Percentiles rank a stretch among this genome's conserved stretches.
These are phyloP conservation scores for Amanita inopinata DNA, from an alignment of 768 basidiomycete species.

Conservation along the genomic window DNA sequence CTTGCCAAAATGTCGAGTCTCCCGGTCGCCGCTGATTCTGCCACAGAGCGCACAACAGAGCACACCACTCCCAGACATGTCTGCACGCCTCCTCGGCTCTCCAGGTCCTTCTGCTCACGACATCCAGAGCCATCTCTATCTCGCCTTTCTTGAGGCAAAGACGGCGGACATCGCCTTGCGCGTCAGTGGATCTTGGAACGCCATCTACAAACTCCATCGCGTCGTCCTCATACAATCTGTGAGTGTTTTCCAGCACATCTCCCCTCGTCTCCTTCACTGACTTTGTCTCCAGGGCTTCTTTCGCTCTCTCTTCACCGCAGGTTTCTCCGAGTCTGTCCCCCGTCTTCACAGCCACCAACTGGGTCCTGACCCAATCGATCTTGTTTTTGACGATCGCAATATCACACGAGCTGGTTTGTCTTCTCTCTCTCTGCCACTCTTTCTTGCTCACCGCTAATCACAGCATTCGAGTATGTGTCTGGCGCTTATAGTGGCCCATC, in stretches of 20 bases:
- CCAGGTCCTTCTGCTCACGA: constrained; percentile 38
- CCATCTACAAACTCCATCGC: constrained; percentile 71
- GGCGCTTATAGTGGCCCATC: not conserved
- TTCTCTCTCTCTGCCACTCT: not conserved
- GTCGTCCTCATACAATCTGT: constrained; percentile 87
- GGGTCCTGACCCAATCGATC: constrained; percentile 47
- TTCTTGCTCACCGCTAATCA: constrained; percentile 9
- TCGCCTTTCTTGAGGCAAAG: constrained; percentile 56
- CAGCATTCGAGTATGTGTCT: constrained; percentile 79
- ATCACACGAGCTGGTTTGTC: constrained; percentile 77
- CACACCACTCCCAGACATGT: constrained; percentile 4
- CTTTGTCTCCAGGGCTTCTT: constrained; percentile 63
- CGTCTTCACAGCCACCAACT: constrained; percentile 17
- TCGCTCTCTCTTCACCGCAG: constrained; percentile 74
- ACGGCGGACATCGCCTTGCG: constrained; percentile 74
- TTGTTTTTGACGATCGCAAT: constrained; percentile 76
- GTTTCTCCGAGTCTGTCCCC: constrained; percentile 54
- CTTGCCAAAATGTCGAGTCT: no score
- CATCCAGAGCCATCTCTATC: constrained; percentile 70
- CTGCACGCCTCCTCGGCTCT: constrained; percentile 16
- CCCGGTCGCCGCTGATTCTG: no score
- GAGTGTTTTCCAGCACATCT: not conserved
- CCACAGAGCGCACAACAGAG: no score
- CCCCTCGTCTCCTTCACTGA: not conserved
- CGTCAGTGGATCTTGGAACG: constrained; percentile 55